Evolutionary conservation across 345 rosid genomes (phyloP).

Genomic region (Acer yangbiense): DNA sequence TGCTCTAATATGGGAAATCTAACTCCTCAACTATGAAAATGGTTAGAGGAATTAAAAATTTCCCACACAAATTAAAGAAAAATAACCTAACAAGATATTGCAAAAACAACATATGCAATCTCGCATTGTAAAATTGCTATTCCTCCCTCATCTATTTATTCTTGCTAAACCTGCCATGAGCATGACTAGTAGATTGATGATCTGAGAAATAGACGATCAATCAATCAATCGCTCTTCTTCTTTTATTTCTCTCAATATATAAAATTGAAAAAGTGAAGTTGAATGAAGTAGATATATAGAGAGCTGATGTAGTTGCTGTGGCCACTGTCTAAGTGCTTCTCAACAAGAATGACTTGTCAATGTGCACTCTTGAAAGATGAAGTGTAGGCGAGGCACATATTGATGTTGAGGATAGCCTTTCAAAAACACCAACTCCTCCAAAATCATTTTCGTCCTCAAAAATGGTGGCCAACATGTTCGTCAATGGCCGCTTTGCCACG

Average conservation of each 20-base stretch:
- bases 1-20: background rate
- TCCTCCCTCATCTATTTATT: conserved; percentile 1
- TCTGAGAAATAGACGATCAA: too few relatives aligned
- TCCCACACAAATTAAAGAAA: background rate
- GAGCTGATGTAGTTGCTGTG: background rate
- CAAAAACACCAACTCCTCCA: background rate
- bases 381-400: background rate
- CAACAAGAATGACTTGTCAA: background rate
- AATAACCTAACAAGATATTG: background rate
- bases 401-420: conserved; percentile 1
- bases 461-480: conserved; percentile 47
- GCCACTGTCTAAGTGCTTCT: background rate
- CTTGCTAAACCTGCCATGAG: background rate
- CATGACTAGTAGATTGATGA: background rate
- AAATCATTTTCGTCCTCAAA: conserved; percentile 48
- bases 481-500: conserved; percentile 39
- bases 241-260: background rate
- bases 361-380: background rate
- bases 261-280: background rate
- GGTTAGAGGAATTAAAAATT: background rate
- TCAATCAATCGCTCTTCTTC: background rate
- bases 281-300: background rate
- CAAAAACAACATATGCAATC: conserved; percentile 13
- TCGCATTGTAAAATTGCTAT: background rate
- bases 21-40: background rate